Conservation (phyloP, 139 green algal species). For the Haematococcus sp. region DNA sequence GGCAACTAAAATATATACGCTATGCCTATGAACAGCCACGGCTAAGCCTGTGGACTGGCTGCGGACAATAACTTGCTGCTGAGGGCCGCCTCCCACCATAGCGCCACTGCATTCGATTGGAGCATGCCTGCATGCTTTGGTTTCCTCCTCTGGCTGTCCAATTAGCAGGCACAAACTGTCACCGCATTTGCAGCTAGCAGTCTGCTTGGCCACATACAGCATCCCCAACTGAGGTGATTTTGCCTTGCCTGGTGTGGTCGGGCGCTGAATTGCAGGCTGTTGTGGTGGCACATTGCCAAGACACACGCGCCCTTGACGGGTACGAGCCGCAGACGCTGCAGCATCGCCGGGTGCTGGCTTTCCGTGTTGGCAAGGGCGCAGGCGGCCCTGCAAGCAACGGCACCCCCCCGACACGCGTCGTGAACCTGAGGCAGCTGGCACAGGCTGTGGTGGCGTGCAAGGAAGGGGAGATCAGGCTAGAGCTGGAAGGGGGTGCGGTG, state of each 20-base stretch:
- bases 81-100: no score
- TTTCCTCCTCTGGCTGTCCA: no score
- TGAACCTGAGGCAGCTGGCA: conserved; percentile 17
- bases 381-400: neutral
- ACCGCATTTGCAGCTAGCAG: no score
- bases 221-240: no score
- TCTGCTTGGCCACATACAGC: no score
- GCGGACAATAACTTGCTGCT: no score
- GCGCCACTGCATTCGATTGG: no score
- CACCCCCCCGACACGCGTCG: neutral
- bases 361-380: conserved; percentile 11
- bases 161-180: no score
- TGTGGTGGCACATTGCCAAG: conserved; percentile 32
- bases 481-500: no score
- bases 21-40: neutral
- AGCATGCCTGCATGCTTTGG: no score
- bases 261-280: conserved; percentile 23
- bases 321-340: conserved; percentile 18
- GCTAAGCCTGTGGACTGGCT: neutral
- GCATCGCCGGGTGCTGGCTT: conserved; percentile 16
- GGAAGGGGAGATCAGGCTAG: neutral
- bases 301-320: conserved; percentile 22
- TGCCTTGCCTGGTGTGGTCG: neutral
- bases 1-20: no score
- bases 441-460: conserved; percentile 1